phyloP scores from a whole-genome alignment of 208 protist species.

The Acanthamoeba polyphaga region DNA sequence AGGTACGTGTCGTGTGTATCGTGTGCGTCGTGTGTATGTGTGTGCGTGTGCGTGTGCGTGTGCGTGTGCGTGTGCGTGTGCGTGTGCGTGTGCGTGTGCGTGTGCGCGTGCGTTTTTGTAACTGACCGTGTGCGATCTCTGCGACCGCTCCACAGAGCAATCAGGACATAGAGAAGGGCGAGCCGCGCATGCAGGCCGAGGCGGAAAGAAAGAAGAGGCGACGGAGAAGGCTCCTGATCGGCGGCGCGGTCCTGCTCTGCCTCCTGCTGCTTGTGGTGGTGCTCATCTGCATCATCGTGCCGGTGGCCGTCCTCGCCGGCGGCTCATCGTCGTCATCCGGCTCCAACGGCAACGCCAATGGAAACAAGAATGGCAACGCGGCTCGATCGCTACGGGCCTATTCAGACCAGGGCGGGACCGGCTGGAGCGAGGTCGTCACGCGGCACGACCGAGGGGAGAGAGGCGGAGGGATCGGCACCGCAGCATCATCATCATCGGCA shows the following conservation, averaged over 20 bases:
- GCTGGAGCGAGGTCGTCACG: background rate
- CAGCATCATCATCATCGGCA: too few relatives aligned
- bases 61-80: too few relatives aligned
- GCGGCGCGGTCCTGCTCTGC: background rate
- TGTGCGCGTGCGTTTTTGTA: too few relatives aligned
- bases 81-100: background rate
- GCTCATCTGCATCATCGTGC: background rate
- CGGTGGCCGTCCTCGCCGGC: background rate
- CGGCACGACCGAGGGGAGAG: too few relatives aligned
- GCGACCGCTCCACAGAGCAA: background rate
- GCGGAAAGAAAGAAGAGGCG: background rate
- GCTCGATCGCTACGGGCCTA: too few relatives aligned
- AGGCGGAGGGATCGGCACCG: too few relatives aligned
- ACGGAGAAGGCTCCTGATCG: slow-evolving; percentile 4
- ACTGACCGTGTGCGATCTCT: too few relatives aligned
- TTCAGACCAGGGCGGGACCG: background rate
- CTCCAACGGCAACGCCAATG: background rate
- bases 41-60: background rate
- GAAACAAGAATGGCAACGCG: background rate
- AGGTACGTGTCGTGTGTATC: too few relatives aligned
- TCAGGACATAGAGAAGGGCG: slow-evolving; percentile 1
- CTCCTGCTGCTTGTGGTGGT: background rate
- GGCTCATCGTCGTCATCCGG: background rate
- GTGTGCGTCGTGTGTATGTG: background rate
- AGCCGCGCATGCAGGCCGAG: background rate